A percentile compares a stretch with the other conserved stretches of the same genome.
Conservation (phyloP, 257 asterid species). For the Plantago elongata region DNA sequence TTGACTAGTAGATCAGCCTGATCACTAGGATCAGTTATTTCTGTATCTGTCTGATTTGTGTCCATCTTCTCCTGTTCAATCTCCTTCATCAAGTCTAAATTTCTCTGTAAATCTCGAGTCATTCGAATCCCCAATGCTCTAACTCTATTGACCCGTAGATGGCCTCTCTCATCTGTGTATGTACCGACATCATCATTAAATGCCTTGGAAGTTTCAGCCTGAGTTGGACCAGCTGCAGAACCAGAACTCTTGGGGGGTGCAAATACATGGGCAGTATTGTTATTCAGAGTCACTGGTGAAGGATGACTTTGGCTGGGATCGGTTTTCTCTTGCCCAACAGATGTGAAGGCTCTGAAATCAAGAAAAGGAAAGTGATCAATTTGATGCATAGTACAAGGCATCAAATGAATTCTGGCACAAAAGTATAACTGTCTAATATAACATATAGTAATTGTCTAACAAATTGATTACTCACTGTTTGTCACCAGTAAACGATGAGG, state of each 20-base stretch:
- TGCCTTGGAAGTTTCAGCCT: constrained; percentile 39
- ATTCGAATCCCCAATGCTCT: constrained; percentile 94
- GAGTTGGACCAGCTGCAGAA: constrained; percentile 34
- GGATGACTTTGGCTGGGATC: constrained; percentile 36
- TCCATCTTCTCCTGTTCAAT: constrained; percentile 48
- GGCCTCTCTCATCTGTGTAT: constrained; percentile 86
- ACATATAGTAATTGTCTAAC: too few relatives aligned
- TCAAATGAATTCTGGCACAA: constrained; percentile 4
- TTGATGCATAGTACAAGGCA: constrained; percentile 17
- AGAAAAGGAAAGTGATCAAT: constrained; percentile 18
- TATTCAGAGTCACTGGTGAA: constrained; percentile 27
- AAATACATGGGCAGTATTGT: constrained; percentile 25
- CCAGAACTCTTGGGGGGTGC: constrained; percentile 28
- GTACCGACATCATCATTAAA: constrained; percentile 73
- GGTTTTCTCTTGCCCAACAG: constrained; percentile 54
- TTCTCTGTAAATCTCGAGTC: constrained; percentile 96
- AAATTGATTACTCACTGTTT: constrained; percentile 45
- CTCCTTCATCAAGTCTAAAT: constrained; percentile 89
- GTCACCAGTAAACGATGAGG: constrained; percentile 85
- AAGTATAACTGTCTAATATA: constrained; percentile 4
- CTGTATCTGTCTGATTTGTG: constrained; percentile 17
- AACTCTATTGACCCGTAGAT: constrained; percentile 67
- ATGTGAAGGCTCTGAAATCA: constrained; percentile 57
- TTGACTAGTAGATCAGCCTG: constrained; percentile 28
- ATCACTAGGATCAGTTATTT: constrained; percentile 17